Conservation (phyloP, 805 yeast genomes). For the Spencermartinsiella europaea region DNA sequence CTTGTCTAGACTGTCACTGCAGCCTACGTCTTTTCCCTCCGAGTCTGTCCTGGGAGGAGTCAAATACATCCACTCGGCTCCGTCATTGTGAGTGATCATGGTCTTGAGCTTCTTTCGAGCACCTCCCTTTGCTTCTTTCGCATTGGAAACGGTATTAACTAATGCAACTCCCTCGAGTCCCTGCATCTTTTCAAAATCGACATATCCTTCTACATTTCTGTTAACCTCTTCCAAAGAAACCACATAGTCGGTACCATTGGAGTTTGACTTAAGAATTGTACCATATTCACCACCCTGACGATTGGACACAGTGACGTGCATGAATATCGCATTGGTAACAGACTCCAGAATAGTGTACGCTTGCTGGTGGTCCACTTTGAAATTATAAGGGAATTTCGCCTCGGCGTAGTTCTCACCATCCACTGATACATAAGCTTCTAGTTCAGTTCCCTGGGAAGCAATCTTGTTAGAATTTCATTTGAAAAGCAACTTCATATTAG, state of each 20-base stretch:
- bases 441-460: constrained; percentile 41
- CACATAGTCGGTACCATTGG: constrained; percentile 84
- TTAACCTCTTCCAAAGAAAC: constrained; percentile 65
- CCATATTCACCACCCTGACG: constrained; percentile 60
- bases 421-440: constrained; percentile 67
- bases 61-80: constrained; percentile 75
- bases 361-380: constrained; percentile 53
- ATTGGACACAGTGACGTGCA: constrained; percentile 71
- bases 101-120: constrained; percentile 59
- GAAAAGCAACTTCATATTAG: background rate
- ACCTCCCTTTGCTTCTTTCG: constrained; percentile 40
- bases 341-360: constrained; percentile 80
- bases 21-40: constrained; percentile 50
- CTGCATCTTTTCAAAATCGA: constrained; percentile 81
- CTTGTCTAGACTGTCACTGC: constrained; percentile 47
- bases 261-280: constrained; percentile 77
- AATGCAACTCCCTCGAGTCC: constrained; percentile 81
- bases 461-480: constrained; percentile 3
- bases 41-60: constrained; percentile 66
- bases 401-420: constrained; percentile 76
- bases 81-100: constrained; percentile 81
- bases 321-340: constrained; percentile 61
- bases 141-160: constrained; percentile 62
- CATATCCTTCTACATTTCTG: constrained; percentile 66
- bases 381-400: constrained; percentile 68